phyloP scores from a whole-genome alignment of 768 basidiomycete genomes.

The Peribolospora baueri region DNA sequence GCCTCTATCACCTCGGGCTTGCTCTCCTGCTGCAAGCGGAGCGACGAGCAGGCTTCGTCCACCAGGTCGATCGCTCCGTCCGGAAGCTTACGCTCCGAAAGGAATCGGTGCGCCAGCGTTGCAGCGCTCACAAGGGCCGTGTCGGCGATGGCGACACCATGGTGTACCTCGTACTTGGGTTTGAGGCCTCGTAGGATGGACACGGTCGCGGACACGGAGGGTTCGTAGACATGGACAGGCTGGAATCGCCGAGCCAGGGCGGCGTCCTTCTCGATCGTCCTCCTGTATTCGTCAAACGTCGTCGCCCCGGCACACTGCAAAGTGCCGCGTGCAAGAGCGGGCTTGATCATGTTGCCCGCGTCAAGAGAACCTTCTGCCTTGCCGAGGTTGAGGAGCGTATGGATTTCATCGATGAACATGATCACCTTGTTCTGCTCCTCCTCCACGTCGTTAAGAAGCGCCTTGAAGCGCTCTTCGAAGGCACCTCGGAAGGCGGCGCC shows the following conservation, averaged over 20 bases:
- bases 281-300: conserved; percentile 70
- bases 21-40: conserved; percentile 82
- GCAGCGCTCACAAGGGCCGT: conserved; percentile 71
- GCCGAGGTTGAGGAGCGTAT: conserved; percentile 10
- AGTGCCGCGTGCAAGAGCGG: conserved; percentile 66
- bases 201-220: conserved; percentile 66
- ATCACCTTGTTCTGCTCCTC: conserved; percentile 58
- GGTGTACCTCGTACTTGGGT: conserved; percentile 81
- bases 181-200: conserved; percentile 79
- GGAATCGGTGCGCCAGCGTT: conserved; percentile 73
- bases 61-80: conserved; percentile 39
- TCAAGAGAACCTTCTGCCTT: conserved; percentile 5
- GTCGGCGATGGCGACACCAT: conserved; percentile 71
- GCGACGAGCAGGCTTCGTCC: conserved; percentile 71
- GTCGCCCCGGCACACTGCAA: conserved; percentile 63
- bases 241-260: conserved; percentile 13
- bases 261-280: conserved; percentile 79
- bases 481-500: conserved; percentile 25
- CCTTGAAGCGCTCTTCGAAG: conserved; percentile 77
- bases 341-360: conserved; percentile 62
- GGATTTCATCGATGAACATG: conserved; percentile 70
- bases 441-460: conserved; percentile 77
- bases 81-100: conserved; percentile 26
- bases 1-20: conserved; percentile 82
- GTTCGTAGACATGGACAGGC: conserved; percentile 65